Conservation (phyloP, 2,329 filamentous ascomycete genomes). For the Triangularia verruculosa region DNA sequence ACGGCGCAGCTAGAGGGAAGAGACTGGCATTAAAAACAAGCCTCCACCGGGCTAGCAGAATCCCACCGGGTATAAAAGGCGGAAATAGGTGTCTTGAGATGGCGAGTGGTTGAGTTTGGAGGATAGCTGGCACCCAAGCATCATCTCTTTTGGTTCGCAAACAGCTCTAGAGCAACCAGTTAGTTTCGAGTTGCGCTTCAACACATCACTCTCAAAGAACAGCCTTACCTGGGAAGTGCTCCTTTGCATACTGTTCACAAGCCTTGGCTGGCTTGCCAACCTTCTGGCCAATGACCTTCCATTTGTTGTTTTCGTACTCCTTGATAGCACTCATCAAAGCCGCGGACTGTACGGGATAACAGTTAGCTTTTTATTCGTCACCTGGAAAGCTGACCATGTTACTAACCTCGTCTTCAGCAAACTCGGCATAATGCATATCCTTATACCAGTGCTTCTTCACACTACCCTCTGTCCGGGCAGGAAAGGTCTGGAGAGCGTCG, state of each 20-base stretch:
- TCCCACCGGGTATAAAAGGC: not conserved
- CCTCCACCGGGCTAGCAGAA: not conserved
- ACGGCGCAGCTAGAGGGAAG: not conserved
- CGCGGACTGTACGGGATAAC: conserved; percentile 54
- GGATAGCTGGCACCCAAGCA: not conserved
- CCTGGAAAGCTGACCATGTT: conserved; percentile 25
- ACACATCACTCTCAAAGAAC: not conserved
- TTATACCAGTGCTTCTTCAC: conserved; percentile 99
- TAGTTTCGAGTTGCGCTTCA: not conserved
- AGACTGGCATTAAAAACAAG: not conserved
- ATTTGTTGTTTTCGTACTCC: conserved; percentile 98
- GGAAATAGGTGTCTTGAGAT: not conserved
- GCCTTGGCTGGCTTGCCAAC: conserved; percentile 95
- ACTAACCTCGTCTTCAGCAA: conserved; percentile 90
- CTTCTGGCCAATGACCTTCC: conserved; percentile 95
- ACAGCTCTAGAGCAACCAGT: conserved; percentile 19
- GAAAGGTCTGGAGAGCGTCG: conserved; percentile 66
- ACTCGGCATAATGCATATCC: conserved; percentile 99
- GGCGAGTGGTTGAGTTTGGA: not conserved
- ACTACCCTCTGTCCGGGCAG: conserved; percentile 88
- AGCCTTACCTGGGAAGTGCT: conserved; percentile 68
- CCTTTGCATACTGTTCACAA: conserved; percentile 83
- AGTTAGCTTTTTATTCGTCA: conserved; percentile 8
- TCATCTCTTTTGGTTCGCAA: conserved; percentile 3
- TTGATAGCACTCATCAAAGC: conserved; percentile 91